Percentiles rank a stretch among this genome's conserved stretches.
Conservation (phyloP, 2,329 filamentous ascomycete species). For the Metarhizium brunneum region DNA sequence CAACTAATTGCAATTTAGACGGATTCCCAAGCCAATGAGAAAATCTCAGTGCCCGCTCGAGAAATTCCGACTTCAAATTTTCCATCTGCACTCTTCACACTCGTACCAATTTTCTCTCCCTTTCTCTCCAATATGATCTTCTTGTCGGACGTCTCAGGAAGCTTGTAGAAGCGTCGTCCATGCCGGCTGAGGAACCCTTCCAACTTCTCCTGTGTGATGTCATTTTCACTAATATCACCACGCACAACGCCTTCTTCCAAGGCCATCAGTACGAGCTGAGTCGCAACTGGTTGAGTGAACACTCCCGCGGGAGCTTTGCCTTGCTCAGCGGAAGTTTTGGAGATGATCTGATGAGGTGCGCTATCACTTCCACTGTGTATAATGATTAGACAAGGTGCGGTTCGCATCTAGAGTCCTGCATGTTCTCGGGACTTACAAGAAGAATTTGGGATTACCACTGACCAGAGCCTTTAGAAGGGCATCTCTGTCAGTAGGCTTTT, state of each 20-base stretch:
- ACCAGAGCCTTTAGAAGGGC: constrained; percentile 59
- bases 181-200: constrained; percentile 43
- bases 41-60: constrained; percentile 29
- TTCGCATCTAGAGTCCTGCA: background rate
- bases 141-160: constrained; percentile 18
- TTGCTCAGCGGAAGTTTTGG: constrained; percentile 41
- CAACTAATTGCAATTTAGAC: background rate
- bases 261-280: constrained; percentile 51
- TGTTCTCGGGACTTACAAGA: constrained; percentile 34
- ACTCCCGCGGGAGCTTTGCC: constrained; percentile 61
- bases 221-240: constrained; percentile 38
- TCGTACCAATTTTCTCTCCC: constrained; percentile 29
- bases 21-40: constrained; percentile 28
- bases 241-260: constrained; percentile 52
- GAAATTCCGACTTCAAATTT: constrained; percentile 34
- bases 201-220: constrained; percentile 46
- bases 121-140: constrained; percentile 30
- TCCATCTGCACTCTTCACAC: constrained; percentile 28
- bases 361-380: constrained; percentile 44
- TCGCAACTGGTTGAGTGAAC: constrained; percentile 67
- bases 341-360: constrained; percentile 52
- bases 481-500: constrained; percentile 62
- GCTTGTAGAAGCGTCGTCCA: constrained; percentile 45
- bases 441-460: constrained; percentile 56
- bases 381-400: background rate